Base-by-base conservation (phyloP, 148 eudicot genomes). In the Polygonum aviculare region DNA sequence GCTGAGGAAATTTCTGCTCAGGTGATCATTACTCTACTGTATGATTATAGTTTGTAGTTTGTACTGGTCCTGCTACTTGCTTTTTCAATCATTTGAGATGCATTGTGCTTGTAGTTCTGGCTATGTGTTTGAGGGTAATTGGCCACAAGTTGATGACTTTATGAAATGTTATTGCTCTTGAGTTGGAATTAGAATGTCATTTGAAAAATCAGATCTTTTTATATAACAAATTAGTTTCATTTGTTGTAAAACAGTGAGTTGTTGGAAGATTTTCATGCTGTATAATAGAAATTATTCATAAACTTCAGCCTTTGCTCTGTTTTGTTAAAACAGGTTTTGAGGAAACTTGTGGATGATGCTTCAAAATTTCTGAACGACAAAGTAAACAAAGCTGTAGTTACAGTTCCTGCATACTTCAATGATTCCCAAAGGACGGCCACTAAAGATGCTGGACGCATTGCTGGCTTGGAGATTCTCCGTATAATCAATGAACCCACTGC, bases 341-440 rank as follows among this genome's bases (percentile, higher is more conserved):
- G 98, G 72, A 95, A 95, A 84, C 97, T 95, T 74, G 99, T 95
- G 33, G 97, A 95, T 80, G 97, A 95, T 78, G 99, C 96, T 39
- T 95, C 99, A 1, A 95, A 90, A 76, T 95, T 95, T 87, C 78
- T 95, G 85, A 92, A 95, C 47, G 96, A 92, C 79, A 84, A 88
- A 82, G 96, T 95, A 50, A 85, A 90, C 38, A 95, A 95, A 76
- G 99, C 97, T 74, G 99, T 92, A 15, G 97, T 95, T 16, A 95
- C 96, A 3, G 97, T 95, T 67, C 97, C 97, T 77, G 99, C 97
- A 31, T 95, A 92, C 85, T 92, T 92, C 83, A 95, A 95, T 78
- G 99, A 95, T 84, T 92, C 97, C 50, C 99, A 95, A 79, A 88
- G 98, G 79, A 95, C 98, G 60, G 97, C 98, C 55, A 95, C 98